A percentile compares a stretch with the other conserved stretches of the same genome.
phyloP scores from a whole-genome alignment of 768 basidiomycete genomes.

The Serendipita sp. region DNA sequence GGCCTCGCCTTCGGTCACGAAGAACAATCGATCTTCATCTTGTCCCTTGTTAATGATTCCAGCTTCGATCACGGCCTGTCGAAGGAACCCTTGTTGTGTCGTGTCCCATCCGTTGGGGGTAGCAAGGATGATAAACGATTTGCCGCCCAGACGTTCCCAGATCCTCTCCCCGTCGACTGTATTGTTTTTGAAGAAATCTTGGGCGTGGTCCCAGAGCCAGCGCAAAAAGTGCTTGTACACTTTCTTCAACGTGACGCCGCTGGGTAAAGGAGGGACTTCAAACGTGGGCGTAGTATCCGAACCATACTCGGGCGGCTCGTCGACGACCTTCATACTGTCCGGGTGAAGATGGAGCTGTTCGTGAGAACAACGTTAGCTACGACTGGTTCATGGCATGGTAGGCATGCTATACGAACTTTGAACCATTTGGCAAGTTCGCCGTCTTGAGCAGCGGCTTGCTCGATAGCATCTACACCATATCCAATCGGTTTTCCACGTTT shows the following conservation, averaged over 20 bases:
- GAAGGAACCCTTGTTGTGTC: background rate
- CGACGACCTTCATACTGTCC: conserved; percentile 5
- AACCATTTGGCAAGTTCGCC: conserved; percentile 2
- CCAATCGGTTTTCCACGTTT: conserved; percentile 4
- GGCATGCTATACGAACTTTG: background rate
- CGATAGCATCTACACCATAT: conserved; percentile 3
- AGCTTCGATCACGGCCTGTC: background rate
- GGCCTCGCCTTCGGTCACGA: conserved; percentile 1
- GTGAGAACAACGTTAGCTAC: background rate
- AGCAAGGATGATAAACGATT: background rate
- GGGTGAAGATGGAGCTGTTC: conserved; percentile 1
- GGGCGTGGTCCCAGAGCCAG: conserved; percentile 1
- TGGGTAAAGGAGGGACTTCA: background rate
- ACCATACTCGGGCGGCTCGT: background rate
- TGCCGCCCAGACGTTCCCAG: background rate
- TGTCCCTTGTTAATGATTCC: background rate
- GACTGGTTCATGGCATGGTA: background rate
- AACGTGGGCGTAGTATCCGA: background rate
- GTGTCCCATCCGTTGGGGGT: conserved; percentile 4
- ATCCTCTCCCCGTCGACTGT: conserved; percentile 6
- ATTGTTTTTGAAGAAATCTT: conserved; percentile 2
- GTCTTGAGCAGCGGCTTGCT: conserved; percentile 2
- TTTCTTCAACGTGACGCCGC: background rate
- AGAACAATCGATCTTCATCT: background rate
- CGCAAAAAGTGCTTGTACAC: conserved; percentile 6